Evolutionary conservation across 371 early-diverging fungal species (phyloP), one percentile per base, ranked within the genome.

Genomic region (Paraphysoderma sedebokerense): DNA sequence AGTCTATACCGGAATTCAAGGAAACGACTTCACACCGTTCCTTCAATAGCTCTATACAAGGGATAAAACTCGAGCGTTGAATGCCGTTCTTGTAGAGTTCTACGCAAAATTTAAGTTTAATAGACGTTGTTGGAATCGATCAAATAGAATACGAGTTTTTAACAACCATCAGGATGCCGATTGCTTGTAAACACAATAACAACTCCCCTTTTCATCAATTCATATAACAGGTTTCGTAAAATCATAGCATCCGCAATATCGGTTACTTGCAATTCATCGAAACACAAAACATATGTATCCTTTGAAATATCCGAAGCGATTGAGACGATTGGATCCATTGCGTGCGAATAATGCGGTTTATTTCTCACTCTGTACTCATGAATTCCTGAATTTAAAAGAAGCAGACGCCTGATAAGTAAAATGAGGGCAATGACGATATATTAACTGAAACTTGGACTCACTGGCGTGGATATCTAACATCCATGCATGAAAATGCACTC

Each of bases 221-320:
- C 85, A 2, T 72, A 67, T 54, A 90, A 76, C 19, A 96, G 63
- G 12, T 82, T 76, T 13, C 90, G 71, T 35, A 92, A 54, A 38
- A 96, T 75, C 93, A 92, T 92, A 44, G 97, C 97, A 57, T 93
- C 93, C 1, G 87, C 88, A 52, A 95, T 92, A 57, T 95, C 92
- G 0, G 92, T 92, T 5, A 95, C 87, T 58, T 96, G 97, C 51
- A 96, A 82, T 57, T 96, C 97, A 54, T 96, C 97, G 67, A 96
- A 85, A 55, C 93, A 96, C 9, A 93, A 59, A 0, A 96, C 74
- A 51, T 79, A 77, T 4, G 87, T 79, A 17, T 83, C 80, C 40
- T 63, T 62, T 6, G 82, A 81, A 17, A 93, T 55, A 23, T 89
- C 82, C 19, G 76, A 70, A 0, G 92, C 89, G 51, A 96, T 72